Percentiles rank a stretch among this genome's conserved stretches.
Conservation (phyloP, 768 basidiomycete species). For the Xanthoconium stramineum region DNA sequence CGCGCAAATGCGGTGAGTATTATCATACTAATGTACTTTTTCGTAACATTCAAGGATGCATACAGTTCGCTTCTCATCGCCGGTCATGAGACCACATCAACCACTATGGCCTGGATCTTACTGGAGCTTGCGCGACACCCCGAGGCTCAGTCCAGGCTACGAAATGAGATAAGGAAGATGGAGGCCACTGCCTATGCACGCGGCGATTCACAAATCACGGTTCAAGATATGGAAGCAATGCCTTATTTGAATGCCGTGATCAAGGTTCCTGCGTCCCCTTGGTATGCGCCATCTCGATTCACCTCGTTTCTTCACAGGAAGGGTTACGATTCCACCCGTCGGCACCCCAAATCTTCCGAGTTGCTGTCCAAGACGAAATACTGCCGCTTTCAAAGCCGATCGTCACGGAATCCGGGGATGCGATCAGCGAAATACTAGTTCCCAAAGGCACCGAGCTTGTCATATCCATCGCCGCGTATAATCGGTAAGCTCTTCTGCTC, state of each 20-base stretch:
- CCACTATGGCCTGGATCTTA: constrained; percentile 53
- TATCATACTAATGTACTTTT: neutral
- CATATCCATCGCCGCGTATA: constrained; percentile 52
- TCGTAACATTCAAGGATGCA: neutral
- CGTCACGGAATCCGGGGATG: constrained; percentile 40
- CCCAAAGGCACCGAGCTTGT: constrained; percentile 49
- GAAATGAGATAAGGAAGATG: constrained; percentile 29
- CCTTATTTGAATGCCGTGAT: constrained; percentile 39
- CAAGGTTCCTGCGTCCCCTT: constrained; percentile 21
- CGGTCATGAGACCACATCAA: constrained; percentile 61
- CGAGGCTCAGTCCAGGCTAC: constrained; percentile 54
- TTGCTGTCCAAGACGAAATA: constrained; percentile 49
- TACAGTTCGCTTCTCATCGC: constrained; percentile 44
- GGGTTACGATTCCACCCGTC: constrained; percentile 45
- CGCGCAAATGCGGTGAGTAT: constrained; percentile 15
- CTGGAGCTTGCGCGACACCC: constrained; percentile 58
- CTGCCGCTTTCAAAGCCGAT: constrained; percentile 59
- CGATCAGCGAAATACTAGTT: constrained; percentile 42
- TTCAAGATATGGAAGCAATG: constrained; percentile 48
- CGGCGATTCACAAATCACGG: neutral
- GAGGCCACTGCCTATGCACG: neutral
- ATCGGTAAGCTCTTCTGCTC: constrained; percentile 38
- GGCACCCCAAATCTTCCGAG: constrained; percentile 46
- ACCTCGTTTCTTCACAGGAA: constrained; percentile 31
- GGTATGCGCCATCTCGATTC: constrained; percentile 15